Evolutionary conservation across 257 asterid species (phyloP).

Genomic region (Primulina huaijiensis): DNA sequence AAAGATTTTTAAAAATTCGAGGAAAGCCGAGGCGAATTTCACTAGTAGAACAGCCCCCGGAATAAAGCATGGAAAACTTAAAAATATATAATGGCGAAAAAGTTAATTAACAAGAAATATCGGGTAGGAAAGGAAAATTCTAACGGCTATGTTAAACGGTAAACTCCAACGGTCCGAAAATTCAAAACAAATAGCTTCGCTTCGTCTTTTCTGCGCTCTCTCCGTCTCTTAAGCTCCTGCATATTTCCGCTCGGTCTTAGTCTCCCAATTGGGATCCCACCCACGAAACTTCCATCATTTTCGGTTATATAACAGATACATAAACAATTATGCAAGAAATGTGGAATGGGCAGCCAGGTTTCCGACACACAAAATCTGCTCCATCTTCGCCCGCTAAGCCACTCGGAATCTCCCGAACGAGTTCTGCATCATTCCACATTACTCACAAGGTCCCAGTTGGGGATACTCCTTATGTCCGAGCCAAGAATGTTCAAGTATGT

Average conservation of each 20-base stretch:
- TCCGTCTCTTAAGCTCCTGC: background rate
- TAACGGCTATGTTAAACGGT: slow-evolving; percentile 46
- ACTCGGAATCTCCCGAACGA: slow-evolving; percentile 44
- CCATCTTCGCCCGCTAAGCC: slow-evolving; percentile 58
- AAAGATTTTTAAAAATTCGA: too few relatives aligned
- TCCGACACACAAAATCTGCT: slow-evolving; percentile 50
- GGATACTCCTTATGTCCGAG: slow-evolving; percentile 49
- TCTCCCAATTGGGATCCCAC: too few relatives aligned
- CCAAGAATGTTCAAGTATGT: slow-evolving; percentile 80
- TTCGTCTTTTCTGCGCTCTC: background rate
- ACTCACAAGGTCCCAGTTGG: slow-evolving; percentile 54
- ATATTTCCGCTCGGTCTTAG: slow-evolving; percentile 3
- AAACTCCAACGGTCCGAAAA: slow-evolving; percentile 39
- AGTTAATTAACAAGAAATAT: background rate
- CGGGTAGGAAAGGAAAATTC: background rate
- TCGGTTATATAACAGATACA: too few relatives aligned
- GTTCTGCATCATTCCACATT: slow-evolving; percentile 42
- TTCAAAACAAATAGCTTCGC: slow-evolving; percentile 17
- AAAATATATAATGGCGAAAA: too few relatives aligned
- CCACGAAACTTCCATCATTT: too few relatives aligned
- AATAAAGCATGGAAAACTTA: too few relatives aligned
- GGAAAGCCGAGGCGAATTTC: too few relatives aligned
- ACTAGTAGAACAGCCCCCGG: too few relatives aligned
- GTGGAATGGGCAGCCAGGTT: slow-evolving; percentile 60
- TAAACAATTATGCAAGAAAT: slow-evolving; percentile 43